Evolutionary conservation across 2,329 filamentous ascomycete genomes (phyloP).

Genomic region (Botryosphaeria dothidea): DNA sequence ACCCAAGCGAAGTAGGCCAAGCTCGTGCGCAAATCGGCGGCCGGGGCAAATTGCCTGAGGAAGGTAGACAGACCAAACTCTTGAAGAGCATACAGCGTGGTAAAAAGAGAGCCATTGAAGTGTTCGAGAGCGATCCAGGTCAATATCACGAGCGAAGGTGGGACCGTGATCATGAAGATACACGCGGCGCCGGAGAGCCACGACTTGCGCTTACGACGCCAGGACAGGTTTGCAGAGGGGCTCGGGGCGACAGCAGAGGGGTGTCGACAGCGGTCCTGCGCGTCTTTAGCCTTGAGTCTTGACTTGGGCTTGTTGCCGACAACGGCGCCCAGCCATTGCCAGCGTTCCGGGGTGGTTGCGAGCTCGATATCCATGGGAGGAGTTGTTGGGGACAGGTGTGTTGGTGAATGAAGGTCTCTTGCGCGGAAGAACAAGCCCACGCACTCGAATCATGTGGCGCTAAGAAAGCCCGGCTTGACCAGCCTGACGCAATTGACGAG

Average conservation of each 20-base stretch:
- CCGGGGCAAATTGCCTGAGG: slow-evolving; percentile 7
- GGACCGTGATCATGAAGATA: slow-evolving; percentile 18
- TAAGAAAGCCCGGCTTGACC: slow-evolving; percentile 5
- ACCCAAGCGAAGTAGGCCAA: slow-evolving; percentile 15
- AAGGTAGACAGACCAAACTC: slow-evolving; percentile 12
- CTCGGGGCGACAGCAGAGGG: neutral
- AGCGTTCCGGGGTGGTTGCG: slow-evolving; percentile 13
- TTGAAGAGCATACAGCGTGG: slow-evolving; percentile 4
- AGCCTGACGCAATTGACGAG: slow-evolving; percentile 6
- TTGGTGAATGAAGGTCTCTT: neutral
- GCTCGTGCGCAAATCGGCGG: neutral
- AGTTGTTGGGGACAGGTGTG: neutral
- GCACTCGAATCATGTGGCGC: slow-evolving; percentile 16
- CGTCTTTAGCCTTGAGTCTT: slow-evolving; percentile 4
- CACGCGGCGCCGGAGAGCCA: slow-evolving; percentile 12
- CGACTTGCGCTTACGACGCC: slow-evolving; percentile 17
- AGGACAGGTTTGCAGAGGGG: slow-evolving; percentile 12
- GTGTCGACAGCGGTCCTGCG: slow-evolving; percentile 5
- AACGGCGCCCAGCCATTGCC: slow-evolving; percentile 18
- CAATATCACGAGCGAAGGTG: slow-evolving; percentile 13
- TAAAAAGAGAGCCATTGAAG: slow-evolving; percentile 14
- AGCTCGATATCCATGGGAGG: slow-evolving; percentile 4
- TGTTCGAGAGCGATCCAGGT: slow-evolving; percentile 19
- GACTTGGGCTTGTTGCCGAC: slow-evolving; percentile 6
- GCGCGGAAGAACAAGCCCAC: slow-evolving; percentile 5